Evolutionary conservation across 768 basidiomycete genomes (phyloP).

Genomic region (Podaxis sp.): DNA sequence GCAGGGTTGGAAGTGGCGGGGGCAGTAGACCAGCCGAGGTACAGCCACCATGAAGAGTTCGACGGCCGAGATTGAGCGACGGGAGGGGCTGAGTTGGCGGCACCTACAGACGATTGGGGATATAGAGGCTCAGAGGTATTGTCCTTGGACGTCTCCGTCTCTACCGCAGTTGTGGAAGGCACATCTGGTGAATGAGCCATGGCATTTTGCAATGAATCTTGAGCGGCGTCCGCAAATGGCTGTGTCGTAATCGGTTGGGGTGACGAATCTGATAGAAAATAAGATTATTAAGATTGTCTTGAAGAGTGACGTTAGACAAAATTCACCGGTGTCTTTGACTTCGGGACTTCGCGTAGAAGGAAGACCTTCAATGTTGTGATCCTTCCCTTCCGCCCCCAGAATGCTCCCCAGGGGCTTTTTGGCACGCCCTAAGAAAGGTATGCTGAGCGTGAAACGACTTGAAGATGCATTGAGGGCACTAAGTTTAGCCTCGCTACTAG

Average conservation of each 20-base stretch:
- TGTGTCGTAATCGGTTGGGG: slow-evolving; percentile 1
- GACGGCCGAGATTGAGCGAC: not conserved
- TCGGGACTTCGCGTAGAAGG: not conserved
- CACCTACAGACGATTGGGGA: not conserved
- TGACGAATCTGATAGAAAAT: slow-evolving; percentile 6
- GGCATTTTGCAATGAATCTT: slow-evolving; percentile 7
- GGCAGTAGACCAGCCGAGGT: slow-evolving; percentile 6
- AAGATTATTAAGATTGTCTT: not conserved
- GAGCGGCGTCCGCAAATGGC: not conserved
- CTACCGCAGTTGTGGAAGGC: not conserved
- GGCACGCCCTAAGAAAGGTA: slow-evolving; percentile 19
- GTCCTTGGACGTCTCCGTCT: not conserved
- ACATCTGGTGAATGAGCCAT: not conserved
- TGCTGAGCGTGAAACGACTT: slow-evolving; percentile 15
- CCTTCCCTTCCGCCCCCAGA: not conserved
- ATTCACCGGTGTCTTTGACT: not conserved
- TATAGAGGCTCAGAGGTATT: not conserved
- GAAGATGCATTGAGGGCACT: slow-evolving; percentile 1
- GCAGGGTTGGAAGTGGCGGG: not conserved
- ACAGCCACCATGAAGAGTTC: not conserved
- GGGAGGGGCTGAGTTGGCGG: not conserved
- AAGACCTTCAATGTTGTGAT: not conserved
- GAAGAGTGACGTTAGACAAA: slow-evolving; percentile 1
- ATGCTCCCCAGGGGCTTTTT: slow-evolving; percentile 12
- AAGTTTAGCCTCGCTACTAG: not conserved